Base-by-base conservation (phyloP, 73 alveolate species). In the Paramecium pentaurelia region DNA sequence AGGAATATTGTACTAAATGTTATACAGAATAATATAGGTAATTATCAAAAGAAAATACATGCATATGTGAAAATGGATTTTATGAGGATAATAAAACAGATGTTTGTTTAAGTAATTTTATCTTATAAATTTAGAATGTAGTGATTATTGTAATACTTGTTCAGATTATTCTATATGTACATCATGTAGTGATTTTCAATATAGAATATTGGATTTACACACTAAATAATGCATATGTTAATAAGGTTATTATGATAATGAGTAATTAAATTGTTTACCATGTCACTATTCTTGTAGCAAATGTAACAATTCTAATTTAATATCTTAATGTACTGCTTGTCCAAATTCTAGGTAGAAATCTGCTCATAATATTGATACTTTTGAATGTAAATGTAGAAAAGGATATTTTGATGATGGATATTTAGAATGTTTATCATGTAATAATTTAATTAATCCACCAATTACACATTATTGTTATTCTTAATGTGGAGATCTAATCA, bases 401-500 rank as follows among this genome's bases (percentile, higher is more conserved):
- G 91, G 91, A 44, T 80, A 80, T 27, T 80, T 38, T 80, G 91
- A 80, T 80, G 58, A 40, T 27, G 91, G 58, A 18, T 22, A 34
- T 73, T 44, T 32, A 5, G 91, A 80, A 44, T 80, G 91, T 80
- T 16, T 45, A 45, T n/a, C 34, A 45, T 80, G 91, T 45, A 16
- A 6, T 14, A 47, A 12, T 25, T 9, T 45, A 9, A 40, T 45
- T 10, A 80, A 80, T 80, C 91, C 91, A n/a, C 73, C 91, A 8
- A 18, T 36, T 11, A 18, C 71, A 28, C 71, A 80, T 45, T 80
- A 44, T 47, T 80, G 91, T 80, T 80, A 80, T 28, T 45, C 77
- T n/a, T 4, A 11, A 25, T 80, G 91, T 80, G 91, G 91, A 27
- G 91, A 80, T 80, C 45, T 1, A 8, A 80, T 45, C 14, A 18